Evolutionary conservation across 2,329 filamentous ascomycete genomes (phyloP).

Genomic region (Trichoderma cornu-damae): DNA sequence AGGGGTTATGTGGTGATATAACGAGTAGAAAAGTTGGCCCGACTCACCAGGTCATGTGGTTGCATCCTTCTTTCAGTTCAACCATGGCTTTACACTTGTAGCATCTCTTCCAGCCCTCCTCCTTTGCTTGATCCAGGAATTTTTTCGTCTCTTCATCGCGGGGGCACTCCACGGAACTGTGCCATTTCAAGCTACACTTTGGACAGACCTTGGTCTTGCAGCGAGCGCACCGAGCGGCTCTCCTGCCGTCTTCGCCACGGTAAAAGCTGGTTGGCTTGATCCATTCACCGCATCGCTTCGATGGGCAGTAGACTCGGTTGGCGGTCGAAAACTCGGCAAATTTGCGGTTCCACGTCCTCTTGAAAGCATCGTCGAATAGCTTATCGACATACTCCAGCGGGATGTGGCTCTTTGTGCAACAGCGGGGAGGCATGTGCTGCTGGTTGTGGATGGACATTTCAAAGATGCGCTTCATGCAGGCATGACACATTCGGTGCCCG

Average conservation of each 20-base stretch:
- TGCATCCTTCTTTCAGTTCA: slow-evolving; percentile 76
- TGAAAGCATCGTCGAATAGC: slow-evolving; percentile 69
- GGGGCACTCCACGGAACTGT: slow-evolving; percentile 64
- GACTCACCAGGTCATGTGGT: slow-evolving; percentile 79
- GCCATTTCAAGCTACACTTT: slow-evolving; percentile 68
- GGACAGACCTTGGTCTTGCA: slow-evolving; percentile 73
- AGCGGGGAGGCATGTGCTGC: slow-evolving; percentile 77
- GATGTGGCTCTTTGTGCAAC: slow-evolving; percentile 70
- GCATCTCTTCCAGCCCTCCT: slow-evolving; percentile 70
- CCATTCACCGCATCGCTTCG: slow-evolving; percentile 68
- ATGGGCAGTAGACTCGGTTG: slow-evolving; percentile 74
- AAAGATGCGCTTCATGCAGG: slow-evolving; percentile 70
- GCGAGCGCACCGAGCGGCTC: slow-evolving; percentile 62
- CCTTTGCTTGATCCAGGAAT: slow-evolving; percentile 60
- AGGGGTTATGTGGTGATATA: slow-evolving; percentile 20
- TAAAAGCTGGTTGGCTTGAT: slow-evolving; percentile 66
- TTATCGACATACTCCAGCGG: slow-evolving; percentile 69
- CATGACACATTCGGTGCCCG: slow-evolving; percentile 74
- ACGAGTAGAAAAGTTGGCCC: not conserved
- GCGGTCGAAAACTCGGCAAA: slow-evolving; percentile 70
- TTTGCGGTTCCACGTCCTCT: slow-evolving; percentile 74
- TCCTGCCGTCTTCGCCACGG: slow-evolving; percentile 52
- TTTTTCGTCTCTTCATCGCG: slow-evolving; percentile 61
- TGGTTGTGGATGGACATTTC: slow-evolving; percentile 70
- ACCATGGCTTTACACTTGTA: slow-evolving; percentile 69